These are phyloP conservation scores for Graphium sp. DNA, from an alignment of 2,329 filamentous ascomycete genomes.

Conservation along the genomic window DNA sequence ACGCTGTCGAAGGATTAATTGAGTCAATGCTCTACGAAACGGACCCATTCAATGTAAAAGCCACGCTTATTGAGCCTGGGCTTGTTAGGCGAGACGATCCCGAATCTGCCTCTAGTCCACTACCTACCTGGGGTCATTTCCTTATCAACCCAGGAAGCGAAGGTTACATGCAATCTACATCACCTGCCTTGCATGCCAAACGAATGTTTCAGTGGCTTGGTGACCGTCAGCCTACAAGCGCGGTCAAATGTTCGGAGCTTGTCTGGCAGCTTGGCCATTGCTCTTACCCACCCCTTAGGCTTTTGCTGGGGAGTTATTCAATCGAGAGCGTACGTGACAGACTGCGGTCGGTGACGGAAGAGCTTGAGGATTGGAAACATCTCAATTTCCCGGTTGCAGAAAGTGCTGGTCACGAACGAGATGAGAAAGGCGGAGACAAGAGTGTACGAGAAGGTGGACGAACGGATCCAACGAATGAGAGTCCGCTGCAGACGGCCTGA, in stretches of 20 bases:
- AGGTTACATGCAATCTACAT: constrained; percentile 60
- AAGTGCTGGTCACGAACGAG: constrained; percentile 4
- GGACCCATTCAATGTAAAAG: constrained; percentile 80
- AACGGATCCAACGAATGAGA: too few relatives aligned
- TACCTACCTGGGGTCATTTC: constrained; percentile 84
- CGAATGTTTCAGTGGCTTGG: constrained; percentile 90
- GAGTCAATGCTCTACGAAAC: constrained; percentile 96
- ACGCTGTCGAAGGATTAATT: constrained; percentile 87
- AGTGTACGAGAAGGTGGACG: constrained; percentile 2
- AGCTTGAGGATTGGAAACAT: constrained; percentile 87
- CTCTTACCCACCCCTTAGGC: constrained; percentile 72
- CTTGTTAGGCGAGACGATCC: constrained; percentile 77
- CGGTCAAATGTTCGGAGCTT: constrained; percentile 81
- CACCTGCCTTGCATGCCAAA: constrained; percentile 75
- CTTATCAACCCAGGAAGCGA: constrained; percentile 73
- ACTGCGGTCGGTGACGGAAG: constrained; percentile 79
- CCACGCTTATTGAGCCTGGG: constrained; percentile 81
- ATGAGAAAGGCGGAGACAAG: constrained; percentile 5
- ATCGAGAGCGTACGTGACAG: constrained; percentile 91
- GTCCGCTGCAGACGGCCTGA: too few relatives aligned
- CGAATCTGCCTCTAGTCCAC: constrained; percentile 31
- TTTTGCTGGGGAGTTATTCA: constrained; percentile 84
- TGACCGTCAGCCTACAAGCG: constrained; percentile 81
- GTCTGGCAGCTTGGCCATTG: constrained; percentile 94
- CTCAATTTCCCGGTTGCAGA: constrained; percentile 36